A percentile compares a stretch with the other conserved stretches of the same genome.
These are phyloP conservation scores for Zopfochytrium polystomum DNA, from an alignment of 371 early-diverging fungal species.

Conservation along the genomic window DNA sequence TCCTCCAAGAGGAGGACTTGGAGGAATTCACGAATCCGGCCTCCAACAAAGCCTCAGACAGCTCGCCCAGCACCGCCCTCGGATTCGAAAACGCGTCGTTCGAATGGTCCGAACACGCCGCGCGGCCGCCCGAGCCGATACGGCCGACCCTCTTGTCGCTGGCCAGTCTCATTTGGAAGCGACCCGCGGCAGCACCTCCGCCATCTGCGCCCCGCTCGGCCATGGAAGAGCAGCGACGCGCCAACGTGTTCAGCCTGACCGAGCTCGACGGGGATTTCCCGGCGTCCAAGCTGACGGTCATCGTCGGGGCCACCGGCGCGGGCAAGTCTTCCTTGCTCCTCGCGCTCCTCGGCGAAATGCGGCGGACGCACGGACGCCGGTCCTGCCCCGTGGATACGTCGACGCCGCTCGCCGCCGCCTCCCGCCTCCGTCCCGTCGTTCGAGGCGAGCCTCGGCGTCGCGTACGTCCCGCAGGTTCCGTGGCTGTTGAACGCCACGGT, in stretches of 20 bases:
- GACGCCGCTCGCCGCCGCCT: no score
- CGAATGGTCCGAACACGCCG: neutral
- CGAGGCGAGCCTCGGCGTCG: constrained; percentile 42
- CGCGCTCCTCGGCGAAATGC: constrained; percentile 64
- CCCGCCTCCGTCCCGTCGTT: constrained; percentile 37
- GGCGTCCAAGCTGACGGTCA: constrained; percentile 54
- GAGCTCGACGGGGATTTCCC: constrained; percentile 53
- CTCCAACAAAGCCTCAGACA: neutral
- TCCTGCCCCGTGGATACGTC: constrained; percentile 44
- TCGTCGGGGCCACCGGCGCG: constrained; percentile 60
- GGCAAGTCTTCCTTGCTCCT: constrained; percentile 66
- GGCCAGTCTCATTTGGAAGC: no score
- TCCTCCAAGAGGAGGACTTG: constrained; percentile 25
- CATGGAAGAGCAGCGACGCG: neutral
- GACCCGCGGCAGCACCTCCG: neutral
- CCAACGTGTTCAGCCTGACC: constrained; percentile 4
- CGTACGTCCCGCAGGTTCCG: no score
- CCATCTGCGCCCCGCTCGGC: neutral
- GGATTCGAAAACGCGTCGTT: neutral
- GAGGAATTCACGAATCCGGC: constrained; percentile 11
- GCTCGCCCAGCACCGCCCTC: neutral
- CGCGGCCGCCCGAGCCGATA: neutral
- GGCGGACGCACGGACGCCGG: constrained; percentile 39
- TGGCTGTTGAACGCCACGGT: no score
- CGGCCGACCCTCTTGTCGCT: neutral